Conservation (phyloP, 2,329 filamentous ascomycete species). For the Fonsecaea nubica region DNA sequence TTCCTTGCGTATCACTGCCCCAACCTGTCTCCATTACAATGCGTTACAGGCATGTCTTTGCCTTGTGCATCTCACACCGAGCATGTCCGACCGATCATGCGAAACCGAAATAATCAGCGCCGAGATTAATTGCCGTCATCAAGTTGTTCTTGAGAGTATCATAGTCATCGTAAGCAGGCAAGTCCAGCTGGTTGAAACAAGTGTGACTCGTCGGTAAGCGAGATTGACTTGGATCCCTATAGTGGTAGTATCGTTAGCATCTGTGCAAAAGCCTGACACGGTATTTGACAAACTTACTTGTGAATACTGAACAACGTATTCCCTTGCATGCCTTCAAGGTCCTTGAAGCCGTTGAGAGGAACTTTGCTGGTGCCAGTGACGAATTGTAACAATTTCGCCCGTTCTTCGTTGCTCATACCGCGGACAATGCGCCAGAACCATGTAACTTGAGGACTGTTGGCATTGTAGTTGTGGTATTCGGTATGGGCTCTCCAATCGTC, state of each 20-base stretch:
- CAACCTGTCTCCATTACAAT: conserved; percentile 10
- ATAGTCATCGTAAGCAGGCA: conserved; percentile 97
- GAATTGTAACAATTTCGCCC: conserved; percentile 94
- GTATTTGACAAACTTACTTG: conserved; percentile 54
- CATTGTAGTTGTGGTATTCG: conserved; percentile 96
- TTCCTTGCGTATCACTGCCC: conserved; percentile 9
- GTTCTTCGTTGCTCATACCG: conserved; percentile 98
- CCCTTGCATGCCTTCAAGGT: conserved; percentile 98
- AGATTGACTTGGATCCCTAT: conserved; percentile 66
- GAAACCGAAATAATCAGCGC: conserved; percentile 81
- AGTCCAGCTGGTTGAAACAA: conserved; percentile 98
- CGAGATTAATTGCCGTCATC: conserved; percentile 95
- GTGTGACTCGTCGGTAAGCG: conserved; percentile 95
- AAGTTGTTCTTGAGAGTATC: conserved; percentile 85
- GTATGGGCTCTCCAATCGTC: conserved; percentile 99
- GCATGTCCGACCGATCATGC: conserved; percentile 23
- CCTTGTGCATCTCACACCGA: conserved; percentile 3
- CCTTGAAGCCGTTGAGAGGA: conserved; percentile 97
- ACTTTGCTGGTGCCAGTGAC: conserved; percentile 99
- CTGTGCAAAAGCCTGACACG: neutral
- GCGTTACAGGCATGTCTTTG: conserved; percentile 5
- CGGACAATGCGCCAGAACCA: conserved; percentile 99
- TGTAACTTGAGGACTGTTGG: conserved; percentile 93
- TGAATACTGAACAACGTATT: conserved; percentile 99
- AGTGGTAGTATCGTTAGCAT: conserved; percentile 20